These are phyloP conservation scores for Gonapodya prolifera DNA, from an alignment of 192 early-diverging fungal species.

Conservation along the genomic window DNA sequence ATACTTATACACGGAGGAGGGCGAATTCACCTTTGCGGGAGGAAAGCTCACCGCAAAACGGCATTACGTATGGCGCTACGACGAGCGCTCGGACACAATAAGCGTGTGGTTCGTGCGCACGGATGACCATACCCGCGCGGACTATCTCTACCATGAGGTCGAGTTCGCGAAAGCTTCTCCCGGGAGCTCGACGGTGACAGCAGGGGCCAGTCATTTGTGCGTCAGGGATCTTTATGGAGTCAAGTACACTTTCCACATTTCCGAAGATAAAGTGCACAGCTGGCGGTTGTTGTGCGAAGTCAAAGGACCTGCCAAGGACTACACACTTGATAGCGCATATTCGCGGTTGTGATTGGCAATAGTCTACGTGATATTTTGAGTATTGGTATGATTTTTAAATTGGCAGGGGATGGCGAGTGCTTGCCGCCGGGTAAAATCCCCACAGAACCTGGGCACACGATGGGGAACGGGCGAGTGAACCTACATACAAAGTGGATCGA, in stretches of 20 bases:
- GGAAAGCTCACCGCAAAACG: neutral
- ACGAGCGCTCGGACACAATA: neutral
- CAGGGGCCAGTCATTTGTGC: neutral
- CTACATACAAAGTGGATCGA: no score
- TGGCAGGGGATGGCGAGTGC: no score
- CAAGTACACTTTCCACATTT: neutral
- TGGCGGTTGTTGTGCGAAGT: neutral
- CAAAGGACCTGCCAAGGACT: neutral
- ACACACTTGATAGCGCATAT: neutral
- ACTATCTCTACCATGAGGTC: neutral
- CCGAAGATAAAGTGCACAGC: neutral
- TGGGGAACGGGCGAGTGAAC: no score
- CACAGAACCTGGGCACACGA: no score
- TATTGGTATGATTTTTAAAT: no score
- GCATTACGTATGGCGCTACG: neutral
- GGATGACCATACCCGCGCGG: neutral
- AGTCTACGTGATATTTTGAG: no score
- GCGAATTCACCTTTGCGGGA: neutral
- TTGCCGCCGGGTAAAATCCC: no score
- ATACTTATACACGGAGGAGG: neutral
- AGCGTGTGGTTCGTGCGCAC: neutral
- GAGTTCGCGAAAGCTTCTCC: neutral
- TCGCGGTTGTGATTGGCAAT: no score
- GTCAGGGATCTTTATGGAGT: neutral
- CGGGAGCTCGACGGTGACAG: neutral